Conservation (phyloP, 768 basidiomycete genomes). For the Kwoniella pini region DNA sequence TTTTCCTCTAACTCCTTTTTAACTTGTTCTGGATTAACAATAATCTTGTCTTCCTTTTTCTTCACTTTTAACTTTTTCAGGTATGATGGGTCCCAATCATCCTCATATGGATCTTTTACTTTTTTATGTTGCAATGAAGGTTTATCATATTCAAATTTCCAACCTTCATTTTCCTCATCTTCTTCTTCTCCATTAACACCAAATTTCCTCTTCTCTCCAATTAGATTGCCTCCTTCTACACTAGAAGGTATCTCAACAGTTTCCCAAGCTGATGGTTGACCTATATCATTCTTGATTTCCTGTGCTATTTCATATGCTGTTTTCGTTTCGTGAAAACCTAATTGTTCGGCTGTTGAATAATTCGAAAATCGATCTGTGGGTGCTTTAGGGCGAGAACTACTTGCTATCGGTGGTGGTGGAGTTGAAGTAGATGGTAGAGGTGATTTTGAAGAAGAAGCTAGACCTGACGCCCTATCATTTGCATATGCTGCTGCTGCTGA, state of each 20-base stretch:
- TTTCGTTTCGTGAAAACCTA: slow-evolving; percentile 69
- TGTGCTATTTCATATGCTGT: slow-evolving; percentile 63
- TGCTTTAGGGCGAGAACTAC: slow-evolving; percentile 50
- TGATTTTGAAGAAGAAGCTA: slow-evolving; percentile 52
- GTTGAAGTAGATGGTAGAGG: slow-evolving; percentile 31
- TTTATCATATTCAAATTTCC: slow-evolving; percentile 61
- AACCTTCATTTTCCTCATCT: slow-evolving; percentile 35
- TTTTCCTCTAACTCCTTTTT: slow-evolving; percentile 19
- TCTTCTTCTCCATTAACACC: slow-evolving; percentile 20
- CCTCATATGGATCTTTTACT: slow-evolving; percentile 62
- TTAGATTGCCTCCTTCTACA: background rate
- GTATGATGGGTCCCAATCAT: slow-evolving; percentile 76
- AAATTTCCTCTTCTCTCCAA: slow-evolving; percentile 22
- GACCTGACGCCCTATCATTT: slow-evolving; percentile 70
- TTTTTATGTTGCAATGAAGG: slow-evolving; percentile 68
- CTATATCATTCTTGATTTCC: slow-evolving; percentile 22
- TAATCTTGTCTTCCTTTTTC: slow-evolving; percentile 50
- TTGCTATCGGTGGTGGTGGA: slow-evolving; percentile 53
- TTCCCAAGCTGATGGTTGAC: slow-evolving; percentile 18
- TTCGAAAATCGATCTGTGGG: slow-evolving; percentile 62
- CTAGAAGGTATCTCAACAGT: slow-evolving; percentile 5
- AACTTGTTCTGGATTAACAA: slow-evolving; percentile 29
- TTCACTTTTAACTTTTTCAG: slow-evolving; percentile 64
- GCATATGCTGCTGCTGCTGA: slow-evolving; percentile 66
- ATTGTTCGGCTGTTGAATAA: slow-evolving; percentile 81